Conservation (phyloP, 2,329 filamentous ascomycete species). For the Trichothecium sympodiale region DNA sequence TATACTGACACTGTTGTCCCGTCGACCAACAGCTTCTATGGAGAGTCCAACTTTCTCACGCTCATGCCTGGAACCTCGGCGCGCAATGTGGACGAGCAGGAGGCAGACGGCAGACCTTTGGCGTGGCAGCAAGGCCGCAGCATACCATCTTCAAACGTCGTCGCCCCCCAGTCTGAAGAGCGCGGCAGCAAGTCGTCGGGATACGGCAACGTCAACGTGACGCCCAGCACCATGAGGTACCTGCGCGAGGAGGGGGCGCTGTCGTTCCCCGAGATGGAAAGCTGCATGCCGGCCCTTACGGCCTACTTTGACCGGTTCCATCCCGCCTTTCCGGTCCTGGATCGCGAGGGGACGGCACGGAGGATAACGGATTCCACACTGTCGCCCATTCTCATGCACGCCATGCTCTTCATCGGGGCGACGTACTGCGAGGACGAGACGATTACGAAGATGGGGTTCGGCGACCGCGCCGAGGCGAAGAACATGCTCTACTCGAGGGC, state of each 20-base stretch:
- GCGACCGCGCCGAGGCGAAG: slow-evolving; percentile 37
- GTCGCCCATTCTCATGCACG: slow-evolving; percentile 38
- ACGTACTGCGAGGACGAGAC: slow-evolving; percentile 38
- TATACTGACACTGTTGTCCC: slow-evolving; percentile 3
- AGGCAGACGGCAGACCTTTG: background rate
- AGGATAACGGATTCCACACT: slow-evolving; percentile 27
- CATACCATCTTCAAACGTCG: background rate
- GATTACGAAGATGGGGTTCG: slow-evolving; percentile 32
- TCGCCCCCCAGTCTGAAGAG: background rate
- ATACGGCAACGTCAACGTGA: slow-evolving; percentile 20
- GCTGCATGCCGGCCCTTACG: slow-evolving; percentile 30
- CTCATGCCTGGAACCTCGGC: slow-evolving; percentile 15
- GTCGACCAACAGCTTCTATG: slow-evolving; percentile 21
- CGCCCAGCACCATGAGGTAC: slow-evolving; percentile 35
- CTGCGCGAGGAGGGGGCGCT: slow-evolving; percentile 33
- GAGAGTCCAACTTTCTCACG: slow-evolving; percentile 27
- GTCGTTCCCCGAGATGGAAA: slow-evolving; percentile 29
- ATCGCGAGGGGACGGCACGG: slow-evolving; percentile 29
- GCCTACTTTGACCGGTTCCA: slow-evolving; percentile 48
- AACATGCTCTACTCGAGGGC: slow-evolving; percentile 37
- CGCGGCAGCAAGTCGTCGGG: slow-evolving; percentile 5
- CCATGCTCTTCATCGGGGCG: slow-evolving; percentile 42
- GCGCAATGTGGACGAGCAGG: slow-evolving; percentile 2
- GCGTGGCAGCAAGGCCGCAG: background rate
- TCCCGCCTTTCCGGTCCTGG: slow-evolving; percentile 42